Percentiles rank a stretch among this genome's conserved stretches.
These are phyloP conservation scores for Candida pseudoglaebosa DNA, from an alignment of 805 yeast species.

Conservation along the genomic window DNA sequence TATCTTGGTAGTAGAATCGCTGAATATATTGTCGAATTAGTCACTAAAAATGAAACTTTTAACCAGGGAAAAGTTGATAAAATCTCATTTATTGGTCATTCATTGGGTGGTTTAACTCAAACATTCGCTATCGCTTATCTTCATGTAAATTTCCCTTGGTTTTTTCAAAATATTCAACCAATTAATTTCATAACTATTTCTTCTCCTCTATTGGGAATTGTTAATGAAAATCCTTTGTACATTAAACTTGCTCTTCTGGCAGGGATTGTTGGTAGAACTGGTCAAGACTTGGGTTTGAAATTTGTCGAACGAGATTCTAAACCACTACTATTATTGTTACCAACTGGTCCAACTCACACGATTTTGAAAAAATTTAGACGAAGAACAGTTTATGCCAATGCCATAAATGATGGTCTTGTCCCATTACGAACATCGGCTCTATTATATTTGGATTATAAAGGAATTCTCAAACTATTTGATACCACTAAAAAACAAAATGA, in stretches of 20 bases:
- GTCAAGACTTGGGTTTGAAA: conserved; percentile 79
- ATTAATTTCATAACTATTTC: conserved; percentile 80
- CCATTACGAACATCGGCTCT: conserved; percentile 89
- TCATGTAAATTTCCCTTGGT: conserved; percentile 60
- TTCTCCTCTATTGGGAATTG: conserved; percentile 83
- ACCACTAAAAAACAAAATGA: conserved; percentile 13
- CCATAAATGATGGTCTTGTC: conserved; percentile 90
- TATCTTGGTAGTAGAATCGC: conserved; percentile 81
- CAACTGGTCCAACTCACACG: conserved; percentile 67
- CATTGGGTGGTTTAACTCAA: conserved; percentile 90
- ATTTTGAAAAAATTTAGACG: conserved; percentile 60
- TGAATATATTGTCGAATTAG: conserved; percentile 59
- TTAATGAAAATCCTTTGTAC: conserved; percentile 82
- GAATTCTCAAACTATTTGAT: conserved; percentile 28
- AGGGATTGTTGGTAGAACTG: conserved; percentile 90
- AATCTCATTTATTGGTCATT: conserved; percentile 88
- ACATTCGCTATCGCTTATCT: conserved; percentile 86
- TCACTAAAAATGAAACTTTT: conserved; percentile 38
- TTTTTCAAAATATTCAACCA: conserved; percentile 65
- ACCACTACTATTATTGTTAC: conserved; percentile 73
- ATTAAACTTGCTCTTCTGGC: conserved; percentile 79
- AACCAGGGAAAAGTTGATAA: conserved; percentile 42
- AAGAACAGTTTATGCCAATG: conserved; percentile 86
- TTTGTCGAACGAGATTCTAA: conserved; percentile 38
- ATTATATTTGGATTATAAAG: conserved; percentile 81